Conservation (phyloP, 352 stramenopile genomes). For the Phytophthora idaei region DNA sequence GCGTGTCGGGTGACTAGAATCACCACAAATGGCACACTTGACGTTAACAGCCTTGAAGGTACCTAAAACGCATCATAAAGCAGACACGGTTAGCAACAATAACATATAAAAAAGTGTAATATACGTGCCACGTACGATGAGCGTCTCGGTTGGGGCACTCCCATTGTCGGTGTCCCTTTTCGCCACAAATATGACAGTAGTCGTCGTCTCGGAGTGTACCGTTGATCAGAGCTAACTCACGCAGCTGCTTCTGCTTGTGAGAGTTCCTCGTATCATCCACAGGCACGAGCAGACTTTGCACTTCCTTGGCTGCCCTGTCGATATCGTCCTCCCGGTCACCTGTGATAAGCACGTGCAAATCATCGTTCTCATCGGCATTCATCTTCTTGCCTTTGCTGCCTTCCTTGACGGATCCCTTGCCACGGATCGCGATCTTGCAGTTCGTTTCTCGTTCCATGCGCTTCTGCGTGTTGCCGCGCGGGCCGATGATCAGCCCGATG, state of each 20-base stretch:
- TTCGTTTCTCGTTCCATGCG: constrained; percentile 98
- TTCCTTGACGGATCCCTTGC: constrained; percentile 97
- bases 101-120: not conserved
- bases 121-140: constrained; percentile 51
- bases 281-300: constrained; percentile 91
- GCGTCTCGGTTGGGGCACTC: constrained; percentile 94
- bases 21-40: constrained; percentile 98
- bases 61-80: constrained; percentile 32
- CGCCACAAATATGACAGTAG: constrained; percentile 97
- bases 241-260: constrained; percentile 99
- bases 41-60: constrained; percentile 88
- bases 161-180: constrained; percentile 98
- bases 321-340: constrained; percentile 90
- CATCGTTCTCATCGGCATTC: constrained; percentile 95
- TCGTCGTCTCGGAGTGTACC: constrained; percentile 98
- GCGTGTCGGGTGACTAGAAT: constrained; percentile 96
- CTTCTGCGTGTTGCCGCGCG: constrained; percentile 98
- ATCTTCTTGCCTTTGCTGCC: constrained; percentile 94
- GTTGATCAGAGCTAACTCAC: constrained; percentile 99
- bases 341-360: constrained; percentile 95
- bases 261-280: constrained; percentile 93
- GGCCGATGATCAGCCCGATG: constrained; percentile 99
- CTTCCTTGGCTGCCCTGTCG: constrained; percentile 85
- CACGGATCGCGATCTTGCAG: constrained; percentile 99
- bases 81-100: constrained; percentile 23